These are phyloP conservation scores for Gentiana dahurica DNA, from an alignment of 257 asterid species.

Conservation along the genomic window DNA sequence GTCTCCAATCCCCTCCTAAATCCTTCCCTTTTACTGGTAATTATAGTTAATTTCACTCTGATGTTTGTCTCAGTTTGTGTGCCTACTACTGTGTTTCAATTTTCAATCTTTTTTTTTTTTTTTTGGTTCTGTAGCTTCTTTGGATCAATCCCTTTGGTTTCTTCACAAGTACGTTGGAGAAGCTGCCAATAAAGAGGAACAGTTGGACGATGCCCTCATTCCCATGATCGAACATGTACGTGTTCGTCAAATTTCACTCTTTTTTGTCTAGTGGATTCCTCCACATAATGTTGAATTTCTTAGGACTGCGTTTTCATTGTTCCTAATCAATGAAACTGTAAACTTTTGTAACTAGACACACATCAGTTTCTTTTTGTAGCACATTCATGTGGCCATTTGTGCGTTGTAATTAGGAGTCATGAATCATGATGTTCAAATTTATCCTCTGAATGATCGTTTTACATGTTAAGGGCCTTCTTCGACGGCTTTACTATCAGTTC, in stretches of 20 bases:
- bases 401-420: too few relatives aligned
- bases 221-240: constrained; percentile 80
- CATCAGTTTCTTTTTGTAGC: too few relatives aligned
- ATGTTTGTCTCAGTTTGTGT: neutral
- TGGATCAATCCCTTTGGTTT: constrained; percentile 87
- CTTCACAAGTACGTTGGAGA: constrained; percentile 64
- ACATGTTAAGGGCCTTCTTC: too few relatives aligned
- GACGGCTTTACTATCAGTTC: too few relatives aligned
- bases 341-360: too few relatives aligned
- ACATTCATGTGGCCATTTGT: too few relatives aligned
- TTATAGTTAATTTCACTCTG: neutral
- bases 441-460: too few relatives aligned
- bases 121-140: constrained; percentile 32
- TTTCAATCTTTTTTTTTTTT: neutral
- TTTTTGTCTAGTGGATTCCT: neutral
- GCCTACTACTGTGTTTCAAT: neutral
- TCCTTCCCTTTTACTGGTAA: constrained; percentile 17
- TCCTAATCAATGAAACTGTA: neutral
- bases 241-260: neutral
- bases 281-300: too few relatives aligned
- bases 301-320: neutral
- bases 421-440: too few relatives aligned
- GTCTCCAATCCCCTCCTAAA: constrained; percentile 42
- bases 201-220: constrained; percentile 68
- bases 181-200: constrained; percentile 42